Percentiles rank a stretch among this genome's conserved stretches.
Conservation (phyloP, 2,329 filamentous ascomycete species). For the Fusarium aywerte region DNA sequence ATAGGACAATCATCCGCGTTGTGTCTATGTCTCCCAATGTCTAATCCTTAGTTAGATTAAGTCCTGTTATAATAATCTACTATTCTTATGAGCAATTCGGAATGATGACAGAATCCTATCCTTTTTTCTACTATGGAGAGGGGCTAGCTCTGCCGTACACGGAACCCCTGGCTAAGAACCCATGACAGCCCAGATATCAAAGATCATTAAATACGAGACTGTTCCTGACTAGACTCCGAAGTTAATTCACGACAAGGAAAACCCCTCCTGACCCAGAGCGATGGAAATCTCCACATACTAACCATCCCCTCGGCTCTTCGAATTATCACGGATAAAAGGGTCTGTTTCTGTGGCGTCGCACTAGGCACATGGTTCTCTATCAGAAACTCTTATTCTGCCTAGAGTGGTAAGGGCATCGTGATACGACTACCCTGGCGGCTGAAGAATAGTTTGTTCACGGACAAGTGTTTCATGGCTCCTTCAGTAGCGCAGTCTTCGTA, state of each 20-base stretch:
- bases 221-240: constrained; percentile 26
- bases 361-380: constrained; percentile 6
- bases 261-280: constrained; percentile 2
- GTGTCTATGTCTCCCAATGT: not conserved
- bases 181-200: constrained; percentile 22
- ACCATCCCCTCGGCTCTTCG: not conserved
- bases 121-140: not conserved
- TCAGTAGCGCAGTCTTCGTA: constrained; percentile 14
- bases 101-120: not conserved
- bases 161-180: constrained; percentile 9
- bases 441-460: not conserved
- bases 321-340: not conserved
- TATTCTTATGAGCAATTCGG: not conserved
- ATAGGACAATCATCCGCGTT: not conserved
- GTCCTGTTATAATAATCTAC: not conserved
- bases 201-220: constrained; percentile 31
- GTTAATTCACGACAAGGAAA: constrained; percentile 2
- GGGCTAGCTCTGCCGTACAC: not conserved
- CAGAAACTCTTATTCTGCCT: not conserved
- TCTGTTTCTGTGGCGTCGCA: constrained; percentile 15
- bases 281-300: constrained; percentile 9
- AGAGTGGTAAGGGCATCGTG: constrained; percentile 2
- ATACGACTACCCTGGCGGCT: not conserved
- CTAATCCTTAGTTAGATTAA: not conserved
- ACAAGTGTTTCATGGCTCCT: not conserved